phyloP scores from a whole-genome alignment of 768 basidiomycete genomes.

The Phanerochaete carnosa region DNA sequence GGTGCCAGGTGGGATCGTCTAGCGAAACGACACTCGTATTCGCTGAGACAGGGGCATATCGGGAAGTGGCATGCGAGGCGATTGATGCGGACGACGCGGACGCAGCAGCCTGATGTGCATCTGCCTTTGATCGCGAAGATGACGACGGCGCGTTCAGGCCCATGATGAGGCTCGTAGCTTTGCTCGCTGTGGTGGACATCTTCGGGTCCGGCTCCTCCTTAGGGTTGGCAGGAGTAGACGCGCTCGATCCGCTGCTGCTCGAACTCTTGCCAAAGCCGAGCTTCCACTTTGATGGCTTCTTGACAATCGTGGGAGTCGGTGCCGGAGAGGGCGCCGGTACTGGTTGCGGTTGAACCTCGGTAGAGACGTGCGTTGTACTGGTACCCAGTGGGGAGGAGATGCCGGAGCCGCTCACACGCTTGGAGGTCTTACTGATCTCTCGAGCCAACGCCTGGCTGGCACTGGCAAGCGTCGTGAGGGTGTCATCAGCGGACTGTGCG shows the following conservation, averaged over 20 bases:
- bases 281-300: constrained; percentile 89
- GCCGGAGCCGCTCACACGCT: constrained; percentile 7
- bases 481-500: constrained; percentile 38
- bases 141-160: constrained; percentile 46
- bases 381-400: background rate
- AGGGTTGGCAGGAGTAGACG: constrained; percentile 10
- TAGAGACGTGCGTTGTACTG: background rate
- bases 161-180: constrained; percentile 76
- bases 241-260: constrained; percentile 14
- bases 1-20: constrained; percentile 5
- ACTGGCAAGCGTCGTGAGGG: constrained; percentile 66
- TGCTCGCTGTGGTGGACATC: constrained; percentile 71
- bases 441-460: constrained; percentile 82
- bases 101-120: background rate
- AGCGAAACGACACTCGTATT: constrained; percentile 12
- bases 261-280: constrained; percentile 66
- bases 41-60: background rate
- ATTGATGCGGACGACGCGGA: constrained; percentile 2
- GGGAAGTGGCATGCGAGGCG: constrained; percentile 2
- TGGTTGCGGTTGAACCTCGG: background rate
- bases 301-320: constrained; percentile 33
- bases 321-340: constrained; percentile 6
- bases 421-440: constrained; percentile 67
- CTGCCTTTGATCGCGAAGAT: background rate
- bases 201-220: constrained; percentile 20